A percentile compares a stretch with the other conserved stretches of the same genome.
Evolutionary conservation across 306 rosid genomes (phyloP).

Genomic region (Medicago truncatula): MtrunA17r5.0-ANR NC_053044.1:48824501-48825000

Average conservation of each 20-base stretch:
- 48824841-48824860: not conserved
- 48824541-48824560: not conserved
- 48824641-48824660: not conserved
- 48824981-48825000: not conserved
- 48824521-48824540: not conserved
- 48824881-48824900: not conserved
- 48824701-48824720: no score
- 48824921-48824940: not conserved
- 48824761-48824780: not conserved
- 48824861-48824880: not conserved
- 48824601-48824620: not conserved
- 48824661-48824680: not conserved
- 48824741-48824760: slow-evolving; percentile 8
- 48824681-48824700: no score
- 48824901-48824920: not conserved
- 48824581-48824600: not conserved
- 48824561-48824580: not conserved
- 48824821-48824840: not conserved
- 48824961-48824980: not conserved
- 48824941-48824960: not conserved
- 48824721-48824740: not conserved
- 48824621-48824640: not conserved
- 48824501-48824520: not conserved
- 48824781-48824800: not conserved
- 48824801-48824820: not conserved